Evolutionary conservation across 768 basidiomycete species (phyloP), one percentile per base, ranked within the genome.

Genomic region (Porpolomopsis calyptriformis): DNA sequence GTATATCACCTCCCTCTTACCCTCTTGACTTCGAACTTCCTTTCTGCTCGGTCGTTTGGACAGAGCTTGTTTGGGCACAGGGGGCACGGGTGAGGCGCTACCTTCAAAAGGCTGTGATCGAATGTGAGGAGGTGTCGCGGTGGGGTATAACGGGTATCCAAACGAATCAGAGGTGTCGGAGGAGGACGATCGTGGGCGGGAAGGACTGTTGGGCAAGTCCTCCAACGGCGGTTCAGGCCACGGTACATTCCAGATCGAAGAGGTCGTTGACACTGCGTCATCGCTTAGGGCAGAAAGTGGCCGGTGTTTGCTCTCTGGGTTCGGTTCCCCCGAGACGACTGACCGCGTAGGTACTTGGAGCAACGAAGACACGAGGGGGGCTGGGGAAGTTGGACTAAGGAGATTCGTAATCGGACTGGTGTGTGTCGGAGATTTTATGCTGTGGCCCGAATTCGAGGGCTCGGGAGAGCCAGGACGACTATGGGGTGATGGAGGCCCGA

Each of bases 141-240:
- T 37, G 29, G 56, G 51, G 45, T 51, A 50, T 43, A 56, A 27
- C 2, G 58, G 53, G 45, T 52, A 53, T 31, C 55, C 52, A 46
- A 57, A 51, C 11, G 53, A 43, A 43, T 42, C 45, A 8, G 55
- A 55, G 22, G 49, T 48, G 0, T 59, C 57, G 0, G 63, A 42
- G 5, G 50, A 40, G 57, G 45, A 54, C 50, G 38, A 58, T 23
- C 55, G 52, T 4, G 60, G 55, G 1, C 52, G 53, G 9, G 61
- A 60, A 25, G 36, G n/a, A n/a, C n/a, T n/a, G n/a, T n/a, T n/a
- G n/a, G n/a, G n/a, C n/a, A n/a, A n/a, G n/a, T n/a, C 22, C 10
- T 57, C 53, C 2, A 46, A 19, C 1, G 64, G 63, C 8, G 64
- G 62, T 24, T 64, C 46, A 5, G 72, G 72, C 72, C 71, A 73